phyloP scores from a whole-genome alignment of 371 early-diverging fungal species.

The Cokeromyces recurvatus region DNA sequence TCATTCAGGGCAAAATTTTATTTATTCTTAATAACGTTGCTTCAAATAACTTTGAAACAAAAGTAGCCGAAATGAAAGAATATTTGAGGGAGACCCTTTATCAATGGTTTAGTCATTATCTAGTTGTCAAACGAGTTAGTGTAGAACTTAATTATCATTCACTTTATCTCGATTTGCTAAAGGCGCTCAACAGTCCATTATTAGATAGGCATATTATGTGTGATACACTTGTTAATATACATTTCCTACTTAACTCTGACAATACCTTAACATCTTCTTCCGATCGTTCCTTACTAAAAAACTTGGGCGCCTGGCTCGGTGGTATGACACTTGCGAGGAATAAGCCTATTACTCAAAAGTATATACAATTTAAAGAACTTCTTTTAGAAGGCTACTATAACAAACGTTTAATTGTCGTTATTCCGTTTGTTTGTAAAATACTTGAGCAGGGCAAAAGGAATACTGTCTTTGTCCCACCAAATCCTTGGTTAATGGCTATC shows the following conservation, averaged over 20 bases:
- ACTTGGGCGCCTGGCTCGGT: slow-evolving; percentile 96
- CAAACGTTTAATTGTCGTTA: slow-evolving; percentile 87
- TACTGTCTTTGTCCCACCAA: slow-evolving; percentile 90
- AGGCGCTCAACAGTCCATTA: slow-evolving; percentile 55
- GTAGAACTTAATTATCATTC: slow-evolving; percentile 94
- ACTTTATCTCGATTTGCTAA: slow-evolving; percentile 79
- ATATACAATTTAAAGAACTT: slow-evolving; percentile 90
- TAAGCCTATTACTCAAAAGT: slow-evolving; percentile 89
- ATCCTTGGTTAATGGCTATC: slow-evolving; percentile 97
- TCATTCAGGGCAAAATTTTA: slow-evolving; percentile 86
- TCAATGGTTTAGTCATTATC: slow-evolving; percentile 89
- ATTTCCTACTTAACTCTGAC: slow-evolving; percentile 86
- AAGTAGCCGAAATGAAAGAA: slow-evolving; percentile 75
- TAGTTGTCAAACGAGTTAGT: slow-evolving; percentile 91
- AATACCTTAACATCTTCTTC: slow-evolving; percentile 87
- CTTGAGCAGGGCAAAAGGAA: slow-evolving; percentile 83
- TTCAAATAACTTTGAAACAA: slow-evolving; percentile 76
- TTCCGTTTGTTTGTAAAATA: slow-evolving; percentile 98
- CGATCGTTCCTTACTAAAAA: slow-evolving; percentile 88
- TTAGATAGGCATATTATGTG: slow-evolving; percentile 74
- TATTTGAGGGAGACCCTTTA: slow-evolving; percentile 61
- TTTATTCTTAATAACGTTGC: slow-evolving; percentile 97
- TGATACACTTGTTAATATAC: slow-evolving; percentile 86
- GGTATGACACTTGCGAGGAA: slow-evolving; percentile 93
- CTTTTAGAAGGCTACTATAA: slow-evolving; percentile 87